These are phyloP conservation scores for Lathyrus oleraceus DNA, from an alignment of 306 rosid species.

Conservation along the genomic window DNA sequence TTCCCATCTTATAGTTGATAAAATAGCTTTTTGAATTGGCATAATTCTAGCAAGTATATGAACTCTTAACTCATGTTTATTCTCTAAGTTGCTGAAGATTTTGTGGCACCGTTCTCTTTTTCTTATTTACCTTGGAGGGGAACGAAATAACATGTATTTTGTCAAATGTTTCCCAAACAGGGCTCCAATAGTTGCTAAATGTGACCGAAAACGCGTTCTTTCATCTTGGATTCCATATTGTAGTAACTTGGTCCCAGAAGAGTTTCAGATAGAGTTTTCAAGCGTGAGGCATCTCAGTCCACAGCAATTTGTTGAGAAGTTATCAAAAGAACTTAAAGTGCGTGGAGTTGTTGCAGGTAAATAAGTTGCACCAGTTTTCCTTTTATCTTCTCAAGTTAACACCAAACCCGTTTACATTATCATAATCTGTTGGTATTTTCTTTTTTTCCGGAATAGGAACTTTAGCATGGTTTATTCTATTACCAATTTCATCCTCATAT, in stretches of 20 bases:
- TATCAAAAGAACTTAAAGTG: constrained; percentile 76
- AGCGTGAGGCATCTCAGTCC: constrained; percentile 81
- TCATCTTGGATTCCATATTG: constrained; percentile 83
- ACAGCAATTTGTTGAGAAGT: constrained; percentile 76
- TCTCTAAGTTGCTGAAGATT: constrained; percentile 6
- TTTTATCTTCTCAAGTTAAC: constrained; percentile 1
- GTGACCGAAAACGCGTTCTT: constrained; percentile 82
- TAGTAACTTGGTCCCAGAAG: constrained; percentile 63
- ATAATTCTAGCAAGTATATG: neutral
- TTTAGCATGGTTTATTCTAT: constrained; percentile 5
- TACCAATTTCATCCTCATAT: constrained; percentile 11
- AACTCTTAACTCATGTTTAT: constrained; percentile 11
- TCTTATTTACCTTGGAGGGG: constrained; percentile 1
- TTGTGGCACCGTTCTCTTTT: neutral
- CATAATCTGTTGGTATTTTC: neutral
- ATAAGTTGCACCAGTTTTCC: constrained; percentile 16
- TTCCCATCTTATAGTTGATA: constrained; percentile 9
- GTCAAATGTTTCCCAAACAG: constrained; percentile 48
- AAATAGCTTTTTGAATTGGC: constrained; percentile 24
- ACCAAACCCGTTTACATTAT: neutral
- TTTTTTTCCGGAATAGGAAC: constrained; percentile 1
- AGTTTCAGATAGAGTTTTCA: constrained; percentile 73
- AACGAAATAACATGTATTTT: constrained; percentile 14
- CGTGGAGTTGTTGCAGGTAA: constrained; percentile 90
- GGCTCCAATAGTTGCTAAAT: constrained; percentile 85